A percentile compares a stretch with the other conserved stretches of the same genome.
Evolutionary conservation across 768 basidiomycete genomes (phyloP).

Genomic region (Heimioporus sp.): DNA sequence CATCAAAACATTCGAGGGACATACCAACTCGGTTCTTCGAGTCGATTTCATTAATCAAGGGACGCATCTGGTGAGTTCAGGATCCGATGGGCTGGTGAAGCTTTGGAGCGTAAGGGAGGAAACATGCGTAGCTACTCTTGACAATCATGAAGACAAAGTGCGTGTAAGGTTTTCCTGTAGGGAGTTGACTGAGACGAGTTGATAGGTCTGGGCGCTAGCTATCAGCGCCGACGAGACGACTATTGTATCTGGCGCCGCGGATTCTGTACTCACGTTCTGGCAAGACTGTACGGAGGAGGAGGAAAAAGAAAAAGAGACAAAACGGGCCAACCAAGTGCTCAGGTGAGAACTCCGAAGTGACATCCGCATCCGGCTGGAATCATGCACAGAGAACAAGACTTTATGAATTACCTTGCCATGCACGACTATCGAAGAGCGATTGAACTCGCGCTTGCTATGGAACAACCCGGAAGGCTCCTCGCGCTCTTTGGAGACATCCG

Average conservation of each 20-base stretch:
- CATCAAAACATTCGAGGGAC: slow-evolving; percentile 95
- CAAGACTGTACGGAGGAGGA: slow-evolving; percentile 89
- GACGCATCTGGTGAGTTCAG: slow-evolving; percentile 84
- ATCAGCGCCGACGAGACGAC: slow-evolving; percentile 77
- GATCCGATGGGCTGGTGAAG: slow-evolving; percentile 94
- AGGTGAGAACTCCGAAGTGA: slow-evolving; percentile 55
- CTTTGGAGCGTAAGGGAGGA: slow-evolving; percentile 92
- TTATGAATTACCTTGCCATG: slow-evolving; percentile 82
- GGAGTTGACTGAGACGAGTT: neutral
- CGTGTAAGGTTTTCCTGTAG: slow-evolving; percentile 16
- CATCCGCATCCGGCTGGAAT: slow-evolving; percentile 7
- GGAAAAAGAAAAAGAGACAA: slow-evolving; percentile 68
- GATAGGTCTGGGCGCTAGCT: slow-evolving; percentile 94
- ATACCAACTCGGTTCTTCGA: slow-evolving; percentile 93
- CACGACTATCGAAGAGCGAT: slow-evolving; percentile 92
- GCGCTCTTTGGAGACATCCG: slow-evolving; percentile 72
- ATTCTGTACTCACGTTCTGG: slow-evolving; percentile 97
- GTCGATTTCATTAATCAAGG: slow-evolving; percentile 87
- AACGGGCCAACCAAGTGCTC: slow-evolving; percentile 70
- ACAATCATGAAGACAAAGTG: slow-evolving; percentile 98
- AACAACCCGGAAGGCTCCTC: slow-evolving; percentile 86
- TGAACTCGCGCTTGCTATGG: slow-evolving; percentile 87
- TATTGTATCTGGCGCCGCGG: slow-evolving; percentile 92
- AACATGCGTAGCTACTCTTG: slow-evolving; percentile 83
- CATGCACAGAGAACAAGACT: slow-evolving; percentile 91